Percentiles rank a stretch among this genome's conserved stretches.
These are phyloP conservation scores for Wallacemonas sp. DNA, from an alignment of 208 protist genomes.

Conservation along the genomic window DNA sequence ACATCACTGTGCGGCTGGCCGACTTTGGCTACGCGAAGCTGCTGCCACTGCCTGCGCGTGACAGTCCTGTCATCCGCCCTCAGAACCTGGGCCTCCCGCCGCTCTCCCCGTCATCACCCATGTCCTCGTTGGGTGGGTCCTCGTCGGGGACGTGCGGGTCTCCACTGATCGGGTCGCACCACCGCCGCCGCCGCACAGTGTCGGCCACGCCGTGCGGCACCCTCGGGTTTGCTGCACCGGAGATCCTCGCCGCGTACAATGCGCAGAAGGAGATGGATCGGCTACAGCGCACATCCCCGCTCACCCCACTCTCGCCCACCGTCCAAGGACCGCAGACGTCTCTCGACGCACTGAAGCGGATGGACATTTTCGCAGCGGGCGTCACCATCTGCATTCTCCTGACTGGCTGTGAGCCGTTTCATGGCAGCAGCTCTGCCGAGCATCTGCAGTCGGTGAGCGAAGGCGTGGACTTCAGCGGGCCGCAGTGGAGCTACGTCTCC, in stretches of 20 bases:
- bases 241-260: slow-evolving; percentile 53
- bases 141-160: background rate
- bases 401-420: slow-evolving; percentile 61
- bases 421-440: slow-evolving; percentile 34
- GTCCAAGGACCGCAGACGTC: slow-evolving; percentile 30
- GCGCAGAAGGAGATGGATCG: slow-evolving; percentile 22
- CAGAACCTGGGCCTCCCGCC: slow-evolving; percentile 10
- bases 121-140: background rate
- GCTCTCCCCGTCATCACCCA: slow-evolving; percentile 7
- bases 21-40: slow-evolving; percentile 60
- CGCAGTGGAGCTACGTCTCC: slow-evolving; percentile 54
- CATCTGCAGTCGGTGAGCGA: slow-evolving; percentile 44
- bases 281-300: slow-evolving; percentile 7
- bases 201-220: slow-evolving; percentile 53
- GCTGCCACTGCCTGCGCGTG: slow-evolving; percentile 20
- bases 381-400: slow-evolving; percentile 57
- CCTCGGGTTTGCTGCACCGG: slow-evolving; percentile 53
- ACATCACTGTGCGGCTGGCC: slow-evolving; percentile 40
- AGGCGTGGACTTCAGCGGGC: slow-evolving; percentile 41
- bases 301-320: slow-evolving; percentile 12
- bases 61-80: background rate
- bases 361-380: slow-evolving; percentile 67
- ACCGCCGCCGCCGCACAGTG: slow-evolving; percentile 1
- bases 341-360: slow-evolving; percentile 46
- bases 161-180: background rate